These are phyloP conservation scores for Barnettozyma californica DNA, from an alignment of 805 yeast genomes.

Conservation along the genomic window DNA sequence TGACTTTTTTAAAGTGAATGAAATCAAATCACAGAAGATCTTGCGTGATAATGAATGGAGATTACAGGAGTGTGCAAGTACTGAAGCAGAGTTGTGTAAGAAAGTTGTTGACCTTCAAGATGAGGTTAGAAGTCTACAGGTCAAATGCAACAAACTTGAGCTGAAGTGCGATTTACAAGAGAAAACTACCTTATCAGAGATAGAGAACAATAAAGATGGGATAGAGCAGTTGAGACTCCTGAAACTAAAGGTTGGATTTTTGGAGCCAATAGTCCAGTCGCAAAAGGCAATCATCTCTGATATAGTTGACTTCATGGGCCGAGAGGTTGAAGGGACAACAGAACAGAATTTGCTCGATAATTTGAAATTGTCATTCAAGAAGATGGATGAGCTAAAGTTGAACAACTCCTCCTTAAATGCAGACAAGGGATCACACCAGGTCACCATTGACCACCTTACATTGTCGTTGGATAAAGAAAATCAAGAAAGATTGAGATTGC, in stretches of 20 bases:
- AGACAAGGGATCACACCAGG: not conserved
- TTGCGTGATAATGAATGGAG: slow-evolving; percentile 1
- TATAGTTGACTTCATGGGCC: not conserved
- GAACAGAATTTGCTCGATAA: not conserved
- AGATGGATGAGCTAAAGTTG: not conserved
- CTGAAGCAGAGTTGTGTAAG: not conserved
- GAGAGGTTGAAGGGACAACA: not conserved
- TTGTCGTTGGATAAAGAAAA: not conserved
- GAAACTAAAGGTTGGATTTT: not conserved
- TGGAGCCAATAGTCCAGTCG: not conserved
- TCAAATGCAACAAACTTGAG: not conserved
- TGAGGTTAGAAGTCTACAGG: not conserved
- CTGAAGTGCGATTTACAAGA: not conserved
- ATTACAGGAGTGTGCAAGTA: not conserved
- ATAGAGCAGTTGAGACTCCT: not conserved
- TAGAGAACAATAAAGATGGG: not conserved
- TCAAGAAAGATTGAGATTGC: not conserved
- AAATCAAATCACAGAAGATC: slow-evolving; percentile 9
- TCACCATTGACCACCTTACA: not conserved
- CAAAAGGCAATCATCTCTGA: not conserved
- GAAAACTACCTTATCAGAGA: not conserved
- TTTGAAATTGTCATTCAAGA: not conserved
- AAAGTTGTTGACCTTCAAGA: not conserved
- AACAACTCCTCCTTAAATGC: not conserved
- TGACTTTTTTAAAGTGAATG: not conserved